Evolutionary conservation across 768 basidiomycete species (phyloP).

Genomic region (Trametes coccinea): DNA sequence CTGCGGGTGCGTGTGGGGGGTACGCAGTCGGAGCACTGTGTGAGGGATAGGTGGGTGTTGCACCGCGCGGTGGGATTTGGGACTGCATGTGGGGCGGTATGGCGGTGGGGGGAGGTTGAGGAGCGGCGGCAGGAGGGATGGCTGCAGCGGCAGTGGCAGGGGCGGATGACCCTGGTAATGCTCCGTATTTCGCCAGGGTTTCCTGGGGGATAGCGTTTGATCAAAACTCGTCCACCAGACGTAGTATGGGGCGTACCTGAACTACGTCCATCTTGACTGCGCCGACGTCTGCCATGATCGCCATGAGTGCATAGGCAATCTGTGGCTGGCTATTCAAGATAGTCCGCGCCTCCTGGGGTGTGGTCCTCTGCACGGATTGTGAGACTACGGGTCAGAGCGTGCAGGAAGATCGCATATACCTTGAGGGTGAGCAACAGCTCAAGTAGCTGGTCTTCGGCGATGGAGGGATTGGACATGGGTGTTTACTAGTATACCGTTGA

Average conservation of each 20-base stretch:
- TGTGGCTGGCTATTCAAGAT: conserved; percentile 74
- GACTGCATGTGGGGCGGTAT: conserved; percentile 29
- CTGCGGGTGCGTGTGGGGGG: conserved; percentile 10
- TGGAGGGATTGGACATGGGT: conserved; percentile 43
- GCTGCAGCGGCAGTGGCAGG: conserved; percentile 30
- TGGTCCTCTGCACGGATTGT: conserved; percentile 59
- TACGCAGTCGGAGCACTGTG: conserved; percentile 12
- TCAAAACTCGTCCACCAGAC: background rate
- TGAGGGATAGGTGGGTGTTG: conserved; percentile 24
- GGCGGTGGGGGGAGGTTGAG: conserved; percentile 32
- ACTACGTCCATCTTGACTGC: conserved; percentile 75
- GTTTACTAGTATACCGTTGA: background rate
- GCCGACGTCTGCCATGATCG: conserved; percentile 76
- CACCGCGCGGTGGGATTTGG: conserved; percentile 18
- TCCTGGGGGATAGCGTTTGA: conserved; percentile 40
- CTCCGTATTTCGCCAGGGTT: conserved; percentile 59
- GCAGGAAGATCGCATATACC: conserved; percentile 31
- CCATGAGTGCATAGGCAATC: conserved; percentile 75
- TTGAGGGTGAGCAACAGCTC: conserved; percentile 78
- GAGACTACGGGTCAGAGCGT: background rate
- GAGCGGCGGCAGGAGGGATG: conserved; percentile 31
- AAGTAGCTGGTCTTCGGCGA: conserved; percentile 65
- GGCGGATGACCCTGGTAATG: conserved; percentile 30
- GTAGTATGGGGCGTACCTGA: conserved; percentile 47
- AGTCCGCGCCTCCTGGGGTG: conserved; percentile 63